phyloP scores from a whole-genome alignment of 805 yeast genomes.

The Wickerhamomyces sydowiorum region DNA sequence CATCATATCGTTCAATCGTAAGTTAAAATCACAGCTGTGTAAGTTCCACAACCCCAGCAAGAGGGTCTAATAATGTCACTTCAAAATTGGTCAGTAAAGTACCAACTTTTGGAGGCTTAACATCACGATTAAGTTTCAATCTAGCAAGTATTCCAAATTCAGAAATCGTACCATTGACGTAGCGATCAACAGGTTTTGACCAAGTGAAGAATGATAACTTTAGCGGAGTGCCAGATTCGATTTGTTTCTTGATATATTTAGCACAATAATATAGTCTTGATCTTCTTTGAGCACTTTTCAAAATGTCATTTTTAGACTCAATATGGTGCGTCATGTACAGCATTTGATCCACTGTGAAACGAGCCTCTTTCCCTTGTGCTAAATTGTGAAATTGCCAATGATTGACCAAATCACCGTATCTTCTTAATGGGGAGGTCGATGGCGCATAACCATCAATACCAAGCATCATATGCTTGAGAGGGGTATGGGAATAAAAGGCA shows the following conservation, averaged over 20 bases:
- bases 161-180: slow-evolving; percentile 25
- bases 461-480: slow-evolving; percentile 52
- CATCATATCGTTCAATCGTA: background rate
- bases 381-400: slow-evolving; percentile 67
- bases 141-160: slow-evolving; percentile 26
- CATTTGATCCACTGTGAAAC: slow-evolving; percentile 29
- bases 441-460: slow-evolving; percentile 63
- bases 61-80: slow-evolving; percentile 36
- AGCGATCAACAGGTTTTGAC: slow-evolving; percentile 34
- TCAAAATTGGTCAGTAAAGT: slow-evolving; percentile 33
- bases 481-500: slow-evolving; percentile 42
- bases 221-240: slow-evolving; percentile 6
- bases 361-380: slow-evolving; percentile 22
- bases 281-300: slow-evolving; percentile 24
- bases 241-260: slow-evolving; percentile 19
- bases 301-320: slow-evolving; percentile 36
- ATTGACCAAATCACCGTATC: slow-evolving; percentile 73
- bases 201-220: slow-evolving; percentile 32
- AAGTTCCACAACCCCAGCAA: slow-evolving; percentile 36
- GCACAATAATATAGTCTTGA: slow-evolving; percentile 33
- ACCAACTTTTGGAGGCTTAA: slow-evolving; percentile 35
- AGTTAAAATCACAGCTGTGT: slow-evolving; percentile 3
- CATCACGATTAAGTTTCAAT: slow-evolving; percentile 22
- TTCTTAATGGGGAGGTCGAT: slow-evolving; percentile 84
- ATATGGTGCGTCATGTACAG: slow-evolving; percentile 36